Base-by-base conservation (phyloP, 2,329 filamentous ascomycete genomes). In the Aureobasidium mangrovei region DNA sequence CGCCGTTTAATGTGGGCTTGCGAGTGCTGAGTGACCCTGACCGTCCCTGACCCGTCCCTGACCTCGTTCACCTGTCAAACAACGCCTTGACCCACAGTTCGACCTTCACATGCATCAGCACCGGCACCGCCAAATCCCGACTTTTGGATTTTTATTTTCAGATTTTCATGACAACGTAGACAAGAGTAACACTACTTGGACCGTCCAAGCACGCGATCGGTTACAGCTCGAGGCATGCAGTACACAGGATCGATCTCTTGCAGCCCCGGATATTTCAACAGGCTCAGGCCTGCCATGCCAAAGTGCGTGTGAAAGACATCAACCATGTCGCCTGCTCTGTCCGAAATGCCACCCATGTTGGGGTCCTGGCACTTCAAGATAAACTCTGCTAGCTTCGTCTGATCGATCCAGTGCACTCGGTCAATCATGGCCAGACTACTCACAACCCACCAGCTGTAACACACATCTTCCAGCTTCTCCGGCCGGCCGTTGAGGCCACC, bases 361-460 rank as follows among this genome's bases (percentile, higher is more conserved):
- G 81, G 75, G 67, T 98, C 93, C 75, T 98, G 93, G 65, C 88
- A 95, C 59, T 79, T 78, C 56, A 98, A 72, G 53, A 98, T 96
- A 70, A 95, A 98, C 27, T 71, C 69, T 49, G 83, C 79, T 63
- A 98, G 78, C 65, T 88, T 87, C 55, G 84, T 77, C 47, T 83
- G 80, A 72, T 98, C 88, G 66, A 98, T 94, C 93, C 93, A 98
- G 68, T 96, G 88, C 52, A 90, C 78, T 54, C 85, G 84, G 53
- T 80, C 83, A 61, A 98, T 87, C 78, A 97, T 96, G 43, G 86
- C 85, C 61, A 98, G 74, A 67, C 91, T 95, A 66, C 88, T 91
- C 65, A 91, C 74, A 42, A 97, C 93, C 93, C 93, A 98, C 93
- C 93, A 98, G 68, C 89, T 95, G 72, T 98, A 98, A 73, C 93